Percentiles rank a stretch among this genome's conserved stretches.
phyloP scores from a whole-genome alignment of 2,329 filamentous ascomycete genomes.

The Aureobasidium vineae region DNA sequence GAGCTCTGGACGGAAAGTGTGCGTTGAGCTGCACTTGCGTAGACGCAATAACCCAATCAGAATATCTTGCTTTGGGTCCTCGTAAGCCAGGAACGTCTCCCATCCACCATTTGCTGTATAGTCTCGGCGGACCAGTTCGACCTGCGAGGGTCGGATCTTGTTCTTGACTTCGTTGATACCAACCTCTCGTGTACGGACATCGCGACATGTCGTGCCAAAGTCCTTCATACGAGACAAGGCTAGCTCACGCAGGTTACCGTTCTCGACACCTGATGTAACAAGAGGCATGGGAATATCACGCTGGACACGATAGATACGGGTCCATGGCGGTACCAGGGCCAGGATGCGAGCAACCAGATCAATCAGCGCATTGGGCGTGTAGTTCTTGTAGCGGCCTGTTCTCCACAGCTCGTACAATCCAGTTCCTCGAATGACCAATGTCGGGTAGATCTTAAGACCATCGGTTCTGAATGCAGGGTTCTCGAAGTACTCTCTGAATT shows the following conservation, averaged over 20 bases:
- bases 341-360: slow-evolving; percentile 96
- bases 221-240: slow-evolving; percentile 98
- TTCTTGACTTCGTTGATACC: slow-evolving; percentile 99
- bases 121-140: slow-evolving; percentile 90
- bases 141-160: slow-evolving; percentile 94
- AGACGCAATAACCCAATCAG: slow-evolving; percentile 85
- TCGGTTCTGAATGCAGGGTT: slow-evolving; percentile 95
- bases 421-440: slow-evolving; percentile 92
- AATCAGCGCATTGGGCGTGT: slow-evolving; percentile 94
- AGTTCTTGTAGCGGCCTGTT: slow-evolving; percentile 96
- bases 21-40: slow-evolving; percentile 84
- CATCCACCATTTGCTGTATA: slow-evolving; percentile 95
- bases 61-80: slow-evolving; percentile 98
- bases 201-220: slow-evolving; percentile 94
- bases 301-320: slow-evolving; percentile 96
- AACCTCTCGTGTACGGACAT: slow-evolving; percentile 93
- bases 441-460: slow-evolving; percentile 96
- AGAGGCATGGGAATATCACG: slow-evolving; percentile 99
- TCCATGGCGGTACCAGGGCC: slow-evolving; percentile 94
- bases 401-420: slow-evolving; percentile 97
- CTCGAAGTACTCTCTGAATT: slow-evolving; percentile 97
- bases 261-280: slow-evolving; percentile 97
- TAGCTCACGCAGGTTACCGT: slow-evolving; percentile 91
- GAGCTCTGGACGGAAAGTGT: slow-evolving; percentile 89
- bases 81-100: slow-evolving; percentile 98